Percentiles rank a stretch among this genome's conserved stretches.
phyloP scores from a whole-genome alignment of 2,329 filamentous ascomycete genomes.

The Xenosphaeropsis pyriputrescens region DNA sequence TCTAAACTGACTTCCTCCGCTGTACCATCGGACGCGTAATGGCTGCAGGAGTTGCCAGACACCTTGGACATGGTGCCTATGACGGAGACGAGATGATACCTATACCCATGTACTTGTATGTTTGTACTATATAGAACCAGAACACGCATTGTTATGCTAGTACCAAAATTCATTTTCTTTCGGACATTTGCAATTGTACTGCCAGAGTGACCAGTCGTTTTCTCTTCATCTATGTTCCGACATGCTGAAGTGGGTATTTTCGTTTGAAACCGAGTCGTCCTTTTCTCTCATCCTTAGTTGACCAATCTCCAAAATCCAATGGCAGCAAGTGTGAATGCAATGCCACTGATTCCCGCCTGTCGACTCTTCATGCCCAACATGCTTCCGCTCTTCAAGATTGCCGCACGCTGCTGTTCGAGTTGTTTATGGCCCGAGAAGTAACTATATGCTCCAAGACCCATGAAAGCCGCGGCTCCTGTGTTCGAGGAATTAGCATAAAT shows the following conservation, averaged over 20 bases:
- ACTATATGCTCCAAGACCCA: constrained; percentile 63
- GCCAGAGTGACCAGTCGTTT: neutral
- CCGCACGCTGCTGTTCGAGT: constrained; percentile 48
- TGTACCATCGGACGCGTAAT: too few species aligned
- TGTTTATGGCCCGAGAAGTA: constrained; percentile 63
- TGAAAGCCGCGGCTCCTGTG: constrained; percentile 58
- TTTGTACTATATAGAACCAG: too few species aligned
- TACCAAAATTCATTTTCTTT: too few species aligned
- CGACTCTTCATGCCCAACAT: constrained; percentile 61
- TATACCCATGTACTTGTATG: too few species aligned
- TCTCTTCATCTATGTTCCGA: neutral
- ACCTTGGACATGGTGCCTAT: too few species aligned
- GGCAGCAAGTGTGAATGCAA: constrained; percentile 53
- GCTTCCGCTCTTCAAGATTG: constrained; percentile 54
- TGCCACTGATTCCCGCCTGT: constrained; percentile 48
- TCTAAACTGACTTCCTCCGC: too few species aligned
- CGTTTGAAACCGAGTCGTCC: neutral
- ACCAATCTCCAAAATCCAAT: constrained; percentile 46
- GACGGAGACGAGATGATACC: too few species aligned
- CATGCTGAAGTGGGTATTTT: neutral
- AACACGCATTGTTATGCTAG: too few species aligned
- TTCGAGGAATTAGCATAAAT: too few species aligned
- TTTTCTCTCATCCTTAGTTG: constrained; percentile 8
- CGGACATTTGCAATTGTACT: too few species aligned
- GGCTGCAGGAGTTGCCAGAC: too few species aligned